Evolutionary conservation across 805 yeast genomes (phyloP), one percentile per base, ranked within the genome.

Genomic region (Ogataea thermomethanolica): DNA sequence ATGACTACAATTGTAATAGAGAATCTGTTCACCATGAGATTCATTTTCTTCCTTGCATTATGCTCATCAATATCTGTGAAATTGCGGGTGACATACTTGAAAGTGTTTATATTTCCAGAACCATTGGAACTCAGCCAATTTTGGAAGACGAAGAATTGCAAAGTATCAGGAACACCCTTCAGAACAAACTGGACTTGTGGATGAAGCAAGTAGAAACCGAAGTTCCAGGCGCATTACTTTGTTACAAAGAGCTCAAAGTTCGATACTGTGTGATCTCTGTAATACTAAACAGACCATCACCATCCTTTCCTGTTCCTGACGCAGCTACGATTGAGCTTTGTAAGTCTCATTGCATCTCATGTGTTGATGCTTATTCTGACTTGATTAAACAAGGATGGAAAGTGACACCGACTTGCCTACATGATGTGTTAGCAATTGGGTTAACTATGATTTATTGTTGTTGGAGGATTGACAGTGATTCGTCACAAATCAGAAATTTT

Each of bases 391-490:
- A 25, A 15, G 50, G 49, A 2, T 50, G 54, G 55, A 38, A 36
- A 24, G 43, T 51, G 2, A 46, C 44, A 5, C 52, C 55, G 4
- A 33, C 41, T 12, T 46, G 49, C 32, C 28, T 54, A 9, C 51
- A 54, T 33, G 58, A 54, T 31, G 29, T 50, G 3, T 49, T 50
- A 7, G 46, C 49, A 5, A 37, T 48, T 15, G 55, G 58, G 3
- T 39, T 53, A 7, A 46, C 57, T 1, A 50, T 53, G 49, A 40
- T 55, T 10, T 55, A 53, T 29, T 53, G 59, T 23, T 51, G 51
- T 13, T 55, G 58, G 58, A 45, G 55, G 29, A 15, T 49, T 2
- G 59, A 55, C 17, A 15, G 39, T 5, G 34, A 44, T 24, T 44
- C 58, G 3, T 37, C 17, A 14, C 37, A 36, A 9, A 39, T 53